Base-by-base conservation (phyloP, 192 early-diverging fungal genomes). In the Gamsiella multidivaricata region DNA sequence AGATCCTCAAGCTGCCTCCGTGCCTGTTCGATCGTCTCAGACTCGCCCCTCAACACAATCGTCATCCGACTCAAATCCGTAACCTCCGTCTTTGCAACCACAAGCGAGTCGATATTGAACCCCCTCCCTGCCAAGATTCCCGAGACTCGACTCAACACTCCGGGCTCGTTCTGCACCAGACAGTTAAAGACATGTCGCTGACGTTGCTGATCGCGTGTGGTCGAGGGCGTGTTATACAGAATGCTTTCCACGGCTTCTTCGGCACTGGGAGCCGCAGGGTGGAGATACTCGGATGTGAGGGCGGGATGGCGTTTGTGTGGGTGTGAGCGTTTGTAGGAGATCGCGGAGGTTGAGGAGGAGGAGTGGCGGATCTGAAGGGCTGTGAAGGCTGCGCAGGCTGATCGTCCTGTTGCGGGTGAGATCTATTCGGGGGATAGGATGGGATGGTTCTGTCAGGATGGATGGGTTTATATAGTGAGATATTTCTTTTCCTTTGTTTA, bases 81-180 rank as follows among this genome's bases (percentile, higher is more conserved):
- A 5, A 96, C 95, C 70, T 99, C 95, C 23, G 97, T 99, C 62
- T 93, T 96, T 80, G 94, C 92, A 3, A 97, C 97, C 7, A 99
- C 96, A 45, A 99, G 82, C 54, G 95, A 94, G 70, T 99, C 97
- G 79, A 99, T 99, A 81, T 97, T 99, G 84, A 97, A 96, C 1
- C 95, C 95, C 41, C 97, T 85, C 15, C 90, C 96, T 8, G 96
- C 97, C 81, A 99, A 87, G 62, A 95, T 93, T n/a, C 92, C 96
- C 70, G 85, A 89, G 5, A 94, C 86, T 54, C 91, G 87, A 69
- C 88, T 88, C 50, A 95, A 80, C 36, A 93, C 92, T 42, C 93
- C 92, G 17, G 92, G 94, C 65, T 95, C 94, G 70, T 95, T 93
- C 61, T 92, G 90, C 43, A 97, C 96, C 66, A 99, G 86, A 68